Conservation (phyloP, 352 stramenopile genomes). For the Phytophthora meadii region DNA sequence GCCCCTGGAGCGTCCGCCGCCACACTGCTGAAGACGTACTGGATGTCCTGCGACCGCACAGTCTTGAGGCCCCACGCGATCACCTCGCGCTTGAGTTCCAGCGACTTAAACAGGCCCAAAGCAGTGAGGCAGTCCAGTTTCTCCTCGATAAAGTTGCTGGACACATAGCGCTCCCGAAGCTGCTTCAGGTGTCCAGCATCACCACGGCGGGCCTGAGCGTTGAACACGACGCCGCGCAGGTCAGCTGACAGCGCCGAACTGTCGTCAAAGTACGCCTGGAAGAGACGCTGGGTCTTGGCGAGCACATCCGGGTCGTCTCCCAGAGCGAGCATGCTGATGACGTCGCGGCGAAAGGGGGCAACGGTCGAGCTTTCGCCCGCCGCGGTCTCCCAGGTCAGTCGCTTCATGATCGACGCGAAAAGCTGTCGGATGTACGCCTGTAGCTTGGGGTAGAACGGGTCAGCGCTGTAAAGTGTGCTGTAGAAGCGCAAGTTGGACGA, state of each 20-base stretch:
- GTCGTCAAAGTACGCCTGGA: slow-evolving; percentile 64
- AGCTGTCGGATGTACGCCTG: slow-evolving; percentile 71
- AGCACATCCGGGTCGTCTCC: slow-evolving; percentile 62
- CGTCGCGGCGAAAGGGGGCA: slow-evolving; percentile 73
- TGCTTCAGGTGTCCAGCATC: slow-evolving; percentile 49
- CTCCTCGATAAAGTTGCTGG: slow-evolving; percentile 83
- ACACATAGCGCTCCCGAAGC: slow-evolving; percentile 68
- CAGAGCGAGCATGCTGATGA: slow-evolving; percentile 74
- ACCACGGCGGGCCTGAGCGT: slow-evolving; percentile 55
- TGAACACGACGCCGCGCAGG: slow-evolving; percentile 72
- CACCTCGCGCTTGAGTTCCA: slow-evolving; percentile 67
- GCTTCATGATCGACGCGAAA: slow-evolving; percentile 62
- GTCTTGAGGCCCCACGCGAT: slow-evolving; percentile 71
- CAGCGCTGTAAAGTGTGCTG: slow-evolving; percentile 62
- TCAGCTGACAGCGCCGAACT: slow-evolving; percentile 64
- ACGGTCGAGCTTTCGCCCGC: slow-evolving; percentile 52
- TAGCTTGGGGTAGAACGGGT: slow-evolving; percentile 65
- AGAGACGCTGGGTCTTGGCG: slow-evolving; percentile 57
- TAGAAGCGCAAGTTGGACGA: slow-evolving; percentile 72
- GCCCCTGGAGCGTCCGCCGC: slow-evolving; percentile 60
- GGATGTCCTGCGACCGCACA: slow-evolving; percentile 87
- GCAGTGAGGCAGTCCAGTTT: slow-evolving; percentile 82
- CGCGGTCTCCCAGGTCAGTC: slow-evolving; percentile 54
- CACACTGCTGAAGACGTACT: slow-evolving; percentile 82
- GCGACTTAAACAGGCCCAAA: slow-evolving; percentile 66